Conservation (phyloP, 176 grass and related monocot species). For the Hyparrhenia diplandra region DNA sequence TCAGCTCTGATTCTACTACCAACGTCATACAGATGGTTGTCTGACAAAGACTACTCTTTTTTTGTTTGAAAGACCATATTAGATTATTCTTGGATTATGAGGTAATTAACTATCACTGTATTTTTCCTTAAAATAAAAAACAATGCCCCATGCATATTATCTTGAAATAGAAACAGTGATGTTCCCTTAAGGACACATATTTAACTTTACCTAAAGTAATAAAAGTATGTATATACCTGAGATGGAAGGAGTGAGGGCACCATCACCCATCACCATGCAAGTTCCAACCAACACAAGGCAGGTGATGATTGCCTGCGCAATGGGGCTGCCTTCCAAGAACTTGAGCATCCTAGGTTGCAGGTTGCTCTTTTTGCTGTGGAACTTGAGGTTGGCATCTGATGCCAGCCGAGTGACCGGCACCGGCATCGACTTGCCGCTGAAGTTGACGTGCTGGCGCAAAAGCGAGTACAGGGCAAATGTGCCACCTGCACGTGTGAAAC, state of each 20-base stretch:
- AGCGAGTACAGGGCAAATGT: slow-evolving; percentile 89
- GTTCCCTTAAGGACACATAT: too few relatives aligned
- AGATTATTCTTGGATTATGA: too few relatives aligned
- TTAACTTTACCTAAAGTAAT: too few relatives aligned
- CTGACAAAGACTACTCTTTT: too few relatives aligned
- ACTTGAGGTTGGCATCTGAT: slow-evolving; percentile 60
- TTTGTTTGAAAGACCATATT: too few relatives aligned
- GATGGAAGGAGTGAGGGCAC: slow-evolving; percentile 76
- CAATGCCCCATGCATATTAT: not conserved
- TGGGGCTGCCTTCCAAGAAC: slow-evolving; percentile 56
- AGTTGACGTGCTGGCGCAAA: slow-evolving; percentile 64
- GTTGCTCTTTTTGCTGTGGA: slow-evolving; percentile 47
- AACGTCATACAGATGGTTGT: too few relatives aligned
- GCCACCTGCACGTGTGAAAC: slow-evolving; percentile 34
- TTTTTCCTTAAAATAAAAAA: not conserved
- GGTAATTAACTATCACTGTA: too few relatives aligned
- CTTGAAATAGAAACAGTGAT: not conserved
- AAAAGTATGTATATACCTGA: slow-evolving; percentile 40
- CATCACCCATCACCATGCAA: slow-evolving; percentile 82
- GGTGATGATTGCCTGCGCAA: slow-evolving; percentile 50
- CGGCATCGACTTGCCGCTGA: slow-evolving; percentile 53
- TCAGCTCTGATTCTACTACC: not conserved
- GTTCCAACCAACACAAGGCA: slow-evolving; percentile 60
- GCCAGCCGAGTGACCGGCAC: slow-evolving; percentile 45
- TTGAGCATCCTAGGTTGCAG: slow-evolving; percentile 32